Evolutionary conservation across 164 flowering plant species (phyloP).

Genomic region (Paratinospora sagittata): DNA sequence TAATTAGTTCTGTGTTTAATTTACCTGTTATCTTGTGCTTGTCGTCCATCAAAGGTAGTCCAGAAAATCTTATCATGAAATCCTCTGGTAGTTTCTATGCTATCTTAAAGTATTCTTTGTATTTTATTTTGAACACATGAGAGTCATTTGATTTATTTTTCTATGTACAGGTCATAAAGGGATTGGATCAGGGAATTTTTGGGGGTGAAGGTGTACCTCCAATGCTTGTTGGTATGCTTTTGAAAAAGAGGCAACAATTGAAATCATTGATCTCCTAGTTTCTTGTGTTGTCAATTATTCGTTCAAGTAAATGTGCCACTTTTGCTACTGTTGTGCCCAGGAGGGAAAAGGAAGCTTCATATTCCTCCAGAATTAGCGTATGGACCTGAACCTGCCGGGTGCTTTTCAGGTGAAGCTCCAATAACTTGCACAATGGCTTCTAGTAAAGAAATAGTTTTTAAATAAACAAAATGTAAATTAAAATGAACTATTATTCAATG

Average conservation of each 20-base stretch:
- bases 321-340: slow-evolving; percentile 26
- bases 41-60: background rate
- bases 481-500: too few species aligned
- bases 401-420: slow-evolving; percentile 65
- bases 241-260: background rate
- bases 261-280: background rate
- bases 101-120: background rate
- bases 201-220: slow-evolving; percentile 95
- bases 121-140: background rate
- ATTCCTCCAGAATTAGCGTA: slow-evolving; percentile 89
- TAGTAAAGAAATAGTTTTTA: too few species aligned
- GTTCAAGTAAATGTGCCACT: background rate
- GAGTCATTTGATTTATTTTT: background rate
- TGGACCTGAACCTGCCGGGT: slow-evolving; percentile 97
- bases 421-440: background rate
- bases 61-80: background rate
- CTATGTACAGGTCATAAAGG: slow-evolving; percentile 52
- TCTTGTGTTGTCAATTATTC: slow-evolving; percentile 3
- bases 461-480: too few species aligned
- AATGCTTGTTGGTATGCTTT: slow-evolving; percentile 65
- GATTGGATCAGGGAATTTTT: slow-evolving; percentile 83
- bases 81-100: background rate
- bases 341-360: slow-evolving; percentile 79
- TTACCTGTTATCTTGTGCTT: background rate
- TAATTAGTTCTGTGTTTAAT: background rate